A percentile compares a stretch with the other conserved stretches of the same genome.
These are phyloP conservation scores for Forsythia suspensa DNA, from an alignment of 257 asterid species.

Conservation along the genomic window DNA sequence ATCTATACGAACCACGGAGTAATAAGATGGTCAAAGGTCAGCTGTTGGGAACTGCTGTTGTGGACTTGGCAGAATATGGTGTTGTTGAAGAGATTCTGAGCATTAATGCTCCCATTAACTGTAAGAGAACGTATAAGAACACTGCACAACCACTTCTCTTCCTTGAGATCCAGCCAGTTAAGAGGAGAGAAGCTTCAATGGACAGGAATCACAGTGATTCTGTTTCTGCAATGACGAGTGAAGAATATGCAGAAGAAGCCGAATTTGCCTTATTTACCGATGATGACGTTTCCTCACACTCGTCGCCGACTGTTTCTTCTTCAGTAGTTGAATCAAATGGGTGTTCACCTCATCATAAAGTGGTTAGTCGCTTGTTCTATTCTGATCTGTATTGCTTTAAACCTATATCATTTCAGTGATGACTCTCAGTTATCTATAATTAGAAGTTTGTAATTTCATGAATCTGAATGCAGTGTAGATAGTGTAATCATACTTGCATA, in stretches of 20 bases:
- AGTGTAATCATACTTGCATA: neutral
- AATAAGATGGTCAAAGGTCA: slow-evolving; percentile 68
- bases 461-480: neutral
- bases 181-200: slow-evolving; percentile 51
- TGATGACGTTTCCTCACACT: slow-evolving; percentile 77
- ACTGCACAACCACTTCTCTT: slow-evolving; percentile 65
- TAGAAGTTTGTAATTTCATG: neutral
- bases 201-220: slow-evolving; percentile 49
- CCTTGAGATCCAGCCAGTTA: slow-evolving; percentile 56
- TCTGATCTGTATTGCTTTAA: neutral
- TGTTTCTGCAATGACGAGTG: slow-evolving; percentile 62
- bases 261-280: slow-evolving; percentile 61
- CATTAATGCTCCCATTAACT: slow-evolving; percentile 53
- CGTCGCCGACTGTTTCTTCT: slow-evolving; percentile 61
- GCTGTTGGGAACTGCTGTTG: slow-evolving; percentile 68
- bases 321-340: slow-evolving; percentile 57
- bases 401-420: neutral
- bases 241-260: slow-evolving; percentile 81
- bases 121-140: slow-evolving; percentile 72
- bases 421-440: neutral
- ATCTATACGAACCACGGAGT: slow-evolving; percentile 69
- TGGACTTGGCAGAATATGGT: slow-evolving; percentile 76
- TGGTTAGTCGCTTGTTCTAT: slow-evolving; percentile 35
- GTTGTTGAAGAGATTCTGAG: slow-evolving; percentile 46
- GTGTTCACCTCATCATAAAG: slow-evolving; percentile 57